Base-by-base conservation (phyloP, 2,329 filamentous ascomycete genomes). In the Pseudopyricularia javanii region DNA sequence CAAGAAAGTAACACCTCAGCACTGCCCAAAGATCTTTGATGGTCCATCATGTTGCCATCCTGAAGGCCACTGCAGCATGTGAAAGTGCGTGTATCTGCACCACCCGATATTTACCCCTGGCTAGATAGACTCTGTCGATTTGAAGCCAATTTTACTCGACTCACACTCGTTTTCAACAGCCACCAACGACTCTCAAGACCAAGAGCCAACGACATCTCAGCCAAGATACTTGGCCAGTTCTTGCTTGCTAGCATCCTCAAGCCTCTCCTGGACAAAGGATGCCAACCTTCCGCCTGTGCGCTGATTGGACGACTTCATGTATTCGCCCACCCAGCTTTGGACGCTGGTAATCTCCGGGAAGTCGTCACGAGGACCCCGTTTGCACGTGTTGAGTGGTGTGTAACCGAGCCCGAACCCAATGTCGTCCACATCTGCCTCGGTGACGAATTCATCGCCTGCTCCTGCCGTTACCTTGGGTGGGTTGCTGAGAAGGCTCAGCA, bases 401-500 rank as follows among this genome's bases (percentile, higher is more conserved):
- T 95, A 98, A 8, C 90, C 91, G 58, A 96, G 83, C 26, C 93
- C 93, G 63, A 98, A 98, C 28, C 88, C 85, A 59, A 96, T 83
- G 65, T 98, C 93, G 61, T 98, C 93, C 26, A 95, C 87, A 62
- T 97, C 91, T 3, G 89, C 84, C 64, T 97, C 93, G 11, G 82
- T 80, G 57, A 95, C 84, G 50, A 88, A 72, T 59, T 94, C 89
- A 57, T 88, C 84, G 54, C 85, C 83, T 34, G 77, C 71, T 1
- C 84, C 79, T 15, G 74, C 70, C 7, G 78, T 71, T 4, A 91
- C 79, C 34, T 73, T 70, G 2, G 91, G 91, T 26, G 91, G 88
- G 68, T 95, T 94, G 64, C 91, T 85, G 7, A 98, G 77, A 14
- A 97, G 77, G 60, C 91, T 89, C 43, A 98, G 78, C 55, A 98